phyloP scores from a whole-genome alignment of 2,329 filamentous ascomycete genomes.

The Ceratocystis destructans region DNA sequence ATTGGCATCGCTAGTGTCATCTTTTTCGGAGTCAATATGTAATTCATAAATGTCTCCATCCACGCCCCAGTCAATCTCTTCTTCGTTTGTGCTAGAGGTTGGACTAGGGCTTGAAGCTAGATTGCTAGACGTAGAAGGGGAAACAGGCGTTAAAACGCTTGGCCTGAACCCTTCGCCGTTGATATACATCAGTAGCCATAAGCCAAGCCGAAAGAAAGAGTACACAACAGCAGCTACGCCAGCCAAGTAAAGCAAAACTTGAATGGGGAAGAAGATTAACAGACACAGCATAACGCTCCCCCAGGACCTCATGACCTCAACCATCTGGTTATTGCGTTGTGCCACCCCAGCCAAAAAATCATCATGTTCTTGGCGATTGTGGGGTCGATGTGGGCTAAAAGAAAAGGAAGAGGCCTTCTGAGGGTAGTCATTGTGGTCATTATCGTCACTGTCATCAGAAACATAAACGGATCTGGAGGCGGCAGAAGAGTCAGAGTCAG shows the following conservation, averaged over 20 bases:
- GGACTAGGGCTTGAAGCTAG: too few species aligned
- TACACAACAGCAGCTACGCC: constrained; percentile 8
- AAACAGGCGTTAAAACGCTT: neutral
- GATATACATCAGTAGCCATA: constrained; percentile 2
- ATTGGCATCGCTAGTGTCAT: neutral
- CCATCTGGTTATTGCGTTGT: neutral
- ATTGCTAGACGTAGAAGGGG: too few species aligned
- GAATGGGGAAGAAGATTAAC: constrained; percentile 15
- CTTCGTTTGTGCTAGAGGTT: constrained; percentile 24
- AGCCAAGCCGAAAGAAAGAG: constrained; percentile 9
- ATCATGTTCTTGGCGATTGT: neutral
- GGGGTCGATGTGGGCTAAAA: neutral
- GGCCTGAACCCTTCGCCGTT: neutral
- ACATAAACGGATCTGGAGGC: neutral
- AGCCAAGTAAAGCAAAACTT: constrained; percentile 11
- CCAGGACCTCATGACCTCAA: constrained; percentile 13
- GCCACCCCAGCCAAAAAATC: constrained; percentile 4
- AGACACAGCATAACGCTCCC: constrained; percentile 11
- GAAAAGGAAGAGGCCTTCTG: neutral
- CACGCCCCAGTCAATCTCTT: constrained; percentile 25
- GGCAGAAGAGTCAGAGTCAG: neutral
- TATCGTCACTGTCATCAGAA: neutral
- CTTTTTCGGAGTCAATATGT: constrained; percentile 14
- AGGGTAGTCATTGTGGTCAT: neutral
- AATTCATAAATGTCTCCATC: constrained; percentile 23